Percentiles rank a stretch among this genome's conserved stretches.
phyloP scores from a whole-genome alignment of 345 rosid genomes.

The Litchi chinensis region DNA sequence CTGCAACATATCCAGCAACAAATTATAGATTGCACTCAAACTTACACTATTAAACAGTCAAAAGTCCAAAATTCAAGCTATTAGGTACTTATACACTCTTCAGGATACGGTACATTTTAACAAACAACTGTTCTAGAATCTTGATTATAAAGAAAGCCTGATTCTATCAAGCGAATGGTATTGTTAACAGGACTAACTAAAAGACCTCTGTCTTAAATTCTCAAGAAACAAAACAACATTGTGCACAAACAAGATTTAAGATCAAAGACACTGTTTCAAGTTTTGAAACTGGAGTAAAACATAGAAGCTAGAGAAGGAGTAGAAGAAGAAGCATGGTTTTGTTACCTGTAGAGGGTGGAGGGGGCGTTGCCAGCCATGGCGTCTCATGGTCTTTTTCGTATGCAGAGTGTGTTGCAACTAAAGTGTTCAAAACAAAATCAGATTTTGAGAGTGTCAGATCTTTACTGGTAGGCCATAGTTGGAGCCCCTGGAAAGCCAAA shows the following conservation, averaged over 20 bases:
- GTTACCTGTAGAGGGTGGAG: slow-evolving; percentile 82
- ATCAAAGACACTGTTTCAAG: slow-evolving; percentile 1
- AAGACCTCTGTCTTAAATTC: not conserved
- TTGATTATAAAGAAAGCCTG: not conserved
- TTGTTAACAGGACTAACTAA: not conserved
- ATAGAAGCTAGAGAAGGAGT: not conserved
- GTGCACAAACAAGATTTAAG: not conserved
- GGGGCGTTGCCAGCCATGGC: slow-evolving; percentile 99
- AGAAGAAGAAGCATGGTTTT: not conserved
- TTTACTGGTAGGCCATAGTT: slow-evolving; percentile 7
- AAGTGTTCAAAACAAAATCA: not conserved
- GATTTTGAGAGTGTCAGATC: slow-evolving; percentile 2
- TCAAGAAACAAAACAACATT: not conserved
- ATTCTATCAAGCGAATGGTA: not conserved
- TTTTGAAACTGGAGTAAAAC: not conserved
- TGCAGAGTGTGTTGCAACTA: not conserved
- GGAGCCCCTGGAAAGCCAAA: not conserved
- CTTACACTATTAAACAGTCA: not conserved
- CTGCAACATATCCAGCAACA: slow-evolving; percentile 40
- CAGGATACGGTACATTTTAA: not conserved
- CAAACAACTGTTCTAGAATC: not conserved
- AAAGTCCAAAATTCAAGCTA: not conserved
- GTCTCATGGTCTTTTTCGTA: slow-evolving; percentile 46
- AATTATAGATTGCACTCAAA: slow-evolving; percentile 8
- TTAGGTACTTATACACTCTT: not conserved